Evolutionary conservation across 73 alveolate genomes (phyloP).

Genomic region (Paramecium bursaria): DNA sequence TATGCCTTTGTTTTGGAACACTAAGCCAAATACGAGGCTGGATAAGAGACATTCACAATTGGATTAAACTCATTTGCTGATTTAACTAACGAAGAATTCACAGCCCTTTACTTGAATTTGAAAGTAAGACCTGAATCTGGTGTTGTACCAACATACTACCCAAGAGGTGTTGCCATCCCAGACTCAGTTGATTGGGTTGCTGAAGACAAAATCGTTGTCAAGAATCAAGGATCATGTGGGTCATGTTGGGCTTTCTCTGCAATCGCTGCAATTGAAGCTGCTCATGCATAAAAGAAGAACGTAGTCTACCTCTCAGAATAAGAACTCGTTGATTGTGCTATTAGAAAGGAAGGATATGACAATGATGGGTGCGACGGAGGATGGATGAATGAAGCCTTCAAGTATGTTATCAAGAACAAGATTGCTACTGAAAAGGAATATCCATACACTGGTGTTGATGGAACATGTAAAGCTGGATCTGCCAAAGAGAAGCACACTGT

Average conservation of each 20-base stretch:
- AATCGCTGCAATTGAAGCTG: conserved; percentile 73
- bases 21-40: conserved; percentile 34
- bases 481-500: conserved; percentile 55
- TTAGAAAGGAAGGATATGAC: conserved; percentile 64
- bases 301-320: conserved; percentile 68
- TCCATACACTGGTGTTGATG: conserved; percentile 79
- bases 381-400: conserved; percentile 75
- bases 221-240: conserved; percentile 85
- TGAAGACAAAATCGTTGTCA: conserved; percentile 72
- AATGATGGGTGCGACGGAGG: conserved; percentile 89
- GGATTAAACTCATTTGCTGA: conserved; percentile 69
- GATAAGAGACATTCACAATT: conserved; percentile 45
- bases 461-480: conserved; percentile 65
- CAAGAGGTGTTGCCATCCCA: conserved; percentile 2
- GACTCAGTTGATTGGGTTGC: conserved; percentile 78
- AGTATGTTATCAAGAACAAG: conserved; percentile 68
- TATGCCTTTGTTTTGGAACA: background rate
- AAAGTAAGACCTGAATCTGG: background rate
- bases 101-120: background rate
- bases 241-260: conserved; percentile 88
- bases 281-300: conserved; percentile 25
- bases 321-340: conserved; percentile 72
- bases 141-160: background rate
- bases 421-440: conserved; percentile 80
- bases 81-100: conserved; percentile 67